phyloP scores from a whole-genome alignment of 148 eudicot species.

The Pharnaceum exiguum region DNA sequence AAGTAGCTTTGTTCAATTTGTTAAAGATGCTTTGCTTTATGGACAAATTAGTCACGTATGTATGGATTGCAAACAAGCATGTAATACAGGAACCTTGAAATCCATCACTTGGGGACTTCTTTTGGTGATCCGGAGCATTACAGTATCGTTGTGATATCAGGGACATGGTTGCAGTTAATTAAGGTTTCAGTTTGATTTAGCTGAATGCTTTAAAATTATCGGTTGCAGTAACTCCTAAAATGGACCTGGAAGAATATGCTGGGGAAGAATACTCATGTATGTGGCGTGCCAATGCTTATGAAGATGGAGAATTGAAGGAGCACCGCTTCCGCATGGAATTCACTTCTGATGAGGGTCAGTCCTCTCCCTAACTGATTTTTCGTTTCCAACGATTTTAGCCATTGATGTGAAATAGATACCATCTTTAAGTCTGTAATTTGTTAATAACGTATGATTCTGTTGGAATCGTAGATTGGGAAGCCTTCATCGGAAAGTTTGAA shows the following conservation, averaged over 20 bases:
- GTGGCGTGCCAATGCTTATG: conserved; percentile 31
- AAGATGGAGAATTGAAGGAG: conserved; percentile 30
- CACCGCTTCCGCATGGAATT: conserved; percentile 28
- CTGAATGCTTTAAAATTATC: neutral
- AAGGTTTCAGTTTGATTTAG: neutral
- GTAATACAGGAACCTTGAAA: too few species aligned
- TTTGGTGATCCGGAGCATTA: too few species aligned
- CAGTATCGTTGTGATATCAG: too few species aligned
- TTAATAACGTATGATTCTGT: too few species aligned
- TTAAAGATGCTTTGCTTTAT: too few species aligned
- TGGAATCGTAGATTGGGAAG: conserved; percentile 6
- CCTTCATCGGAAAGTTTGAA: conserved; percentile 1
- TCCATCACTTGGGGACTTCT: too few species aligned
- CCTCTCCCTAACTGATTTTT: neutral
- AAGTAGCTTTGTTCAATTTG: too few species aligned
- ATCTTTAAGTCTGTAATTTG: neutral
- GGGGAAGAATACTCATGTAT: conserved; percentile 30
- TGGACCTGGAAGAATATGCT: conserved; percentile 31
- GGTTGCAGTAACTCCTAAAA: conserved; percentile 19
- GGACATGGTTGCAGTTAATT: neutral
- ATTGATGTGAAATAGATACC: too few species aligned
- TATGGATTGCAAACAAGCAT: too few species aligned
- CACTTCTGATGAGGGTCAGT: conserved; percentile 23
- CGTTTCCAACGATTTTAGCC: too few species aligned
- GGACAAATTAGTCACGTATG: too few species aligned